Conservation (phyloP, 2,329 filamentous ascomycete species). For the Aphanoascus verrucosus region DNA sequence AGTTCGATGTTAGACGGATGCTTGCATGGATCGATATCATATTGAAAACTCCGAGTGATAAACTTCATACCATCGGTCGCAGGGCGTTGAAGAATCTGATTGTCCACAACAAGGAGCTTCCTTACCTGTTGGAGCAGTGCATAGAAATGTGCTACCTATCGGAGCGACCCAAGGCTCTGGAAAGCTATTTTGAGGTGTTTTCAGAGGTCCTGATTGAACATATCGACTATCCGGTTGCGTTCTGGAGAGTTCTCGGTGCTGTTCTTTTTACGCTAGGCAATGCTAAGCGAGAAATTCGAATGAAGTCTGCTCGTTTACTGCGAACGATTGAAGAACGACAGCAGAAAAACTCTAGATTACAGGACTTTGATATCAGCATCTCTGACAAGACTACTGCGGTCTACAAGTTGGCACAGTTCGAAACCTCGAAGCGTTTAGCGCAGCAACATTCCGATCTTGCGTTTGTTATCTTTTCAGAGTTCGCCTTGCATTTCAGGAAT, state of each 20-base stretch:
- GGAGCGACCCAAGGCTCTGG: constrained; percentile 68
- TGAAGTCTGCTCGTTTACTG: constrained; percentile 73
- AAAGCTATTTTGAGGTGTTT: constrained; percentile 91
- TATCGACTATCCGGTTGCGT: constrained; percentile 69
- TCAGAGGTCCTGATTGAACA: constrained; percentile 76
- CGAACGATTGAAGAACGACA: constrained; percentile 73
- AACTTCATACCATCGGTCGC: constrained; percentile 80
- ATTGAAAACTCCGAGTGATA: constrained; percentile 82
- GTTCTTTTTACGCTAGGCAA: constrained; percentile 89
- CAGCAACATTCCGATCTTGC: constrained; percentile 81
- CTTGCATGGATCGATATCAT: constrained; percentile 92
- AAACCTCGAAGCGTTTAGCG: constrained; percentile 82
- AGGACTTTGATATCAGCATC: constrained; percentile 96
- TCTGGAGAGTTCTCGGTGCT: constrained; percentile 82
- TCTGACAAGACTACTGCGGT: constrained; percentile 97
- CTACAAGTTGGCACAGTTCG: constrained; percentile 94
- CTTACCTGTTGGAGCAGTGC: constrained; percentile 76
- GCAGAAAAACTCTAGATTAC: constrained; percentile 75
- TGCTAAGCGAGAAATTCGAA: constrained; percentile 76
- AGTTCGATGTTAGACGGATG: constrained; percentile 88
- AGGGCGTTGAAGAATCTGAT: constrained; percentile 83
- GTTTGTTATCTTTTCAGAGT: constrained; percentile 92
- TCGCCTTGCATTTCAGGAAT: constrained; percentile 84
- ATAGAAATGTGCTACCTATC: constrained; percentile 84
- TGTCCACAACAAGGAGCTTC: constrained; percentile 76